A percentile compares a stretch with the other conserved stretches of the same genome.
phyloP scores from a whole-genome alignment of 345 rosid genomes.

The Combretum micranthum region DNA sequence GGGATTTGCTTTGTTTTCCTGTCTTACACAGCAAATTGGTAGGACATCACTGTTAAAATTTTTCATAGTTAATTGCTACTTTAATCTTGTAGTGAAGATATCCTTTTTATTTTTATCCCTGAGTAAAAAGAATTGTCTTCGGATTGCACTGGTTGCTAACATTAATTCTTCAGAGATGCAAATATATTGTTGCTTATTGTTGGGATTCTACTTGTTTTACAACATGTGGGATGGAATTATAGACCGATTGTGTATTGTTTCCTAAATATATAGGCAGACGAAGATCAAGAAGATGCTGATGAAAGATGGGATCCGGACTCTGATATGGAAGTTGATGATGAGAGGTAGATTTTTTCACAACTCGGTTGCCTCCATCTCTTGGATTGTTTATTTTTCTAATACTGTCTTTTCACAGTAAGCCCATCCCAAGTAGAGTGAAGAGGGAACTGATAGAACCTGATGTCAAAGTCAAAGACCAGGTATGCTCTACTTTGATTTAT shows the following conservation, averaged over 20 bases:
- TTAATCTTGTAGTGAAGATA: no score
- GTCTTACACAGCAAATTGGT: no score
- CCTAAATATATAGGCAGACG: slow-evolving; percentile 45
- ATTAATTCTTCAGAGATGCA: no score
- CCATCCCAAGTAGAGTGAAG: slow-evolving; percentile 64
- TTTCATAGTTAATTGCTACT: no score
- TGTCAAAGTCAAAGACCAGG: slow-evolving; percentile 55
- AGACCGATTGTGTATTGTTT: not conserved
- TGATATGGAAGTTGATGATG: slow-evolving; percentile 75
- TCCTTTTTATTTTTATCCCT: no score
- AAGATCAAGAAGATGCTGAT: slow-evolving; percentile 76
- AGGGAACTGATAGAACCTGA: slow-evolving; percentile 63
- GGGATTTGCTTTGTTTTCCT: not conserved
- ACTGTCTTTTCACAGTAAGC: slow-evolving; percentile 42
- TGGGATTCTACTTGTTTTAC: not conserved
- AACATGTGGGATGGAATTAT: slow-evolving; percentile 5
- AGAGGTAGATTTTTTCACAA: slow-evolving; percentile 35
- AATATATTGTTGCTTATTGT: no score
- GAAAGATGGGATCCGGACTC: slow-evolving; percentile 82
- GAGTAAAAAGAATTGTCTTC: no score
- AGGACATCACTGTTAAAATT: no score
- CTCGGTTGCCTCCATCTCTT: not conserved
- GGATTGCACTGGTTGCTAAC: no score
- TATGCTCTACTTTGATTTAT: slow-evolving; percentile 15
- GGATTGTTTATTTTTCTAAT: slow-evolving; percentile 6